Evolutionary conservation across 306 rosid genomes (phyloP).

Genomic region (Cercis canadensis): DNA sequence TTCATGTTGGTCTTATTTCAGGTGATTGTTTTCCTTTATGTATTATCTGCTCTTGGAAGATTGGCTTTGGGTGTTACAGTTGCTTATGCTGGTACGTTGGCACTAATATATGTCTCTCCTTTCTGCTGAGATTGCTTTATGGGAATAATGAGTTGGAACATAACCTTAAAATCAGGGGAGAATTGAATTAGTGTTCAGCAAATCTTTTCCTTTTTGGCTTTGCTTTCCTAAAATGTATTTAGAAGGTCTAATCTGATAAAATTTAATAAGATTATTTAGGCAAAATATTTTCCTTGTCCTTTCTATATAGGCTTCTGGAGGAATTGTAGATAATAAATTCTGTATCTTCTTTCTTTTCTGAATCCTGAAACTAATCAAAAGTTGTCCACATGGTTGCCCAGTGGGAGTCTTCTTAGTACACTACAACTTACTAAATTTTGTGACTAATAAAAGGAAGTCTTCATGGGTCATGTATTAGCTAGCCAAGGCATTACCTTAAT

Average conservation of each 20-base stretch:
- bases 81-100: constrained; percentile 79
- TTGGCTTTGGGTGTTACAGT: constrained; percentile 79
- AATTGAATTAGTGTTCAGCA: not conserved
- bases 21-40: constrained; percentile 76
- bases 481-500: too few relatives aligned
- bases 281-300: not conserved
- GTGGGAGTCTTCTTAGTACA: too few relatives aligned
- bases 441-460: too few relatives aligned
- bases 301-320: not conserved
- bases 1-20: constrained; percentile 36
- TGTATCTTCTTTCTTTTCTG: not conserved
- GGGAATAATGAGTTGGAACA: not conserved
- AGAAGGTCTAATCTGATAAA: not conserved
- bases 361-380: not conserved
- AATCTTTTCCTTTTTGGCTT: not conserved
- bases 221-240: not conserved
- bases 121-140: not conserved
- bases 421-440: too few relatives aligned
- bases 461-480: too few relatives aligned
- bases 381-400: too few relatives aligned
- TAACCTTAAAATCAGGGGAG: not conserved
- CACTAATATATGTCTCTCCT: constrained; percentile 6
- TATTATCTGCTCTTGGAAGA: constrained; percentile 80
- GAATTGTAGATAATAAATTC: not conserved
- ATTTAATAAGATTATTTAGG: not conserved